Base-by-base conservation (phyloP, 257 asterid species). In the Buddleja alternifolia region DNA sequence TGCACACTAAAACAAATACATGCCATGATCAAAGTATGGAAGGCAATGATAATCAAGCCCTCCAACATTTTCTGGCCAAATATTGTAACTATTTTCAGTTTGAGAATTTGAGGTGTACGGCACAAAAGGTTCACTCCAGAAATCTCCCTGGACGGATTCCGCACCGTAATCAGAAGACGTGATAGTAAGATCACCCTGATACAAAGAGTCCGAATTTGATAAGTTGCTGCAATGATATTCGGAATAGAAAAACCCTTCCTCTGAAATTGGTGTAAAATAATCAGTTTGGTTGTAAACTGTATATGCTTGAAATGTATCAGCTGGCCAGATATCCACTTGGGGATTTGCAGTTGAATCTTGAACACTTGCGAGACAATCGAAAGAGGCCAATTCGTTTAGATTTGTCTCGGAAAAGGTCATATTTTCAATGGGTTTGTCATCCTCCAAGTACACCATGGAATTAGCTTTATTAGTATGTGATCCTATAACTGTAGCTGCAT, bases 121-220 rank as follows among this genome's bases (percentile, higher is more conserved):
- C 4, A 15, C 12, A 9, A 54, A 45, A 24, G 59, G 50, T 21
- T 58, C 73, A 1, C 36, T 46, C 76, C 73, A 75, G 32, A 70
- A 47, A 16, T 37, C 23, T 4, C 48, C 32, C 16, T 50, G 50
- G 23, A 34, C 46, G n/a, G 37, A 2, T 39, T 39, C 44, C n/a
- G 17, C 71, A 53, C 19, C 60, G 9, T 50, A 20, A 8, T 66
- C n/a, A n/a, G 55, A 41, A 1, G 63, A 63, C 0, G 8, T 15
- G 10, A 5, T 19, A 7, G 12, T 19, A 20, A 65, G 51, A 9
- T 15, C 60, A 60, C 55, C 45, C 34, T 7, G 12, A 50, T 66
- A 62, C 3, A 65, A 53, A 2, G 79, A 69, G 0, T 23, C 77
- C n/a, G 81, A 76, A 74, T 66, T 25, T 8, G 77, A 71, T 44